These are phyloP conservation scores for Achaetomium macrosporum DNA, from an alignment of 2,329 filamentous ascomycete species.

Conservation along the genomic window DNA sequence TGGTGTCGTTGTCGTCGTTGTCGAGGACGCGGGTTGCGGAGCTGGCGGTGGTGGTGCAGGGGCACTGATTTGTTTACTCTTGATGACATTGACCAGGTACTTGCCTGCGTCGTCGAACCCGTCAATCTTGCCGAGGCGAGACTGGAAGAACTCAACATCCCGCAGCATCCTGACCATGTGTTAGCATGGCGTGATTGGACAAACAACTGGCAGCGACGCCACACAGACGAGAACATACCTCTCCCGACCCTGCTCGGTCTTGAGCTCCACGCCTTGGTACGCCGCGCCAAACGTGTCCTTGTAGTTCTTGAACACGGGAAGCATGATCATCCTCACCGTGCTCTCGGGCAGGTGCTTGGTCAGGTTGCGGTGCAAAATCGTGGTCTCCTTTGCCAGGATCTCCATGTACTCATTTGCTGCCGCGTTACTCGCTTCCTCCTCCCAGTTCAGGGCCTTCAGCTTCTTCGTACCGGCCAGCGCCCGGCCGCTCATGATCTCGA, in stretches of 20 bases:
- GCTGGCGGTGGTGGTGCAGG: slow-evolving; percentile 10
- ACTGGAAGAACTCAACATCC: slow-evolving; percentile 68
- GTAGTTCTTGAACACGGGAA: slow-evolving; percentile 76
- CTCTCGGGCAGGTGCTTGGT: slow-evolving; percentile 74
- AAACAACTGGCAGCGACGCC: not conserved
- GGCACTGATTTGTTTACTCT: slow-evolving; percentile 46
- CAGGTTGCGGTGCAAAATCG: slow-evolving; percentile 75
- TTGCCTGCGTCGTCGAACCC: slow-evolving; percentile 71
- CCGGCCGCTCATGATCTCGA: slow-evolving; percentile 83
- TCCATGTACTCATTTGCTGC: slow-evolving; percentile 70
- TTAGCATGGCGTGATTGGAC: not conserved
- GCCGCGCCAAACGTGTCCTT: slow-evolving; percentile 70
- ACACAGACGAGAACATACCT: slow-evolving; percentile 48
- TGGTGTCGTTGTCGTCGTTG: not conserved
- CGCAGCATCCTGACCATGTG: slow-evolving; percentile 57
- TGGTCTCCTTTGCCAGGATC: slow-evolving; percentile 78
- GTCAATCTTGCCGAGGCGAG: slow-evolving; percentile 68
- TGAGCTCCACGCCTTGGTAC: slow-evolving; percentile 59
- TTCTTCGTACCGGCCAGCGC: slow-evolving; percentile 67
- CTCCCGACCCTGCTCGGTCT: slow-evolving; percentile 61
- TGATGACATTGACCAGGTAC: slow-evolving; percentile 59
- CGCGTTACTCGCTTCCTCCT: slow-evolving; percentile 41
- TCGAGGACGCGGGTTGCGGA: slow-evolving; percentile 1
- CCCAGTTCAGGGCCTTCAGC: slow-evolving; percentile 72
- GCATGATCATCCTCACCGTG: slow-evolving; percentile 77